Evolutionary conservation across 2,329 filamentous ascomycete species (phyloP), one percentile per base, ranked within the genome.

Genomic region (Purpureocillium takamizusanense): DNA sequence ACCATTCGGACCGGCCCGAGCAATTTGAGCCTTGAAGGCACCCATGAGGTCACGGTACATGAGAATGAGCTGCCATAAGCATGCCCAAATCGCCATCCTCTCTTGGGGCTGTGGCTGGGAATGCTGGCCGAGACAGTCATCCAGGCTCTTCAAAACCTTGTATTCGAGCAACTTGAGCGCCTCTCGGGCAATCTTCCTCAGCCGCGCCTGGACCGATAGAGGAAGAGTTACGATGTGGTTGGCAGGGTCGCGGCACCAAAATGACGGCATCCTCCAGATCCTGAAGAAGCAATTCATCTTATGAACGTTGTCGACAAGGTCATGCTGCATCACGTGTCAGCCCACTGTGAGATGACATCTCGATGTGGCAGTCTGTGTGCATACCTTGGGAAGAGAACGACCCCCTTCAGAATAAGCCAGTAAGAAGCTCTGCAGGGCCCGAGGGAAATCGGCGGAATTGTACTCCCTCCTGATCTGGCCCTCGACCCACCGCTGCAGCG

Each of bases 281-380:
- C 57, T 63, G 51, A 70, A 72, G 57, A 71, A 66, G 52, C 66
- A 70, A 44, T 65, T 66, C 56, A 72, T 61, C 36, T 57, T 57
- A 42, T 68, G 62, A 29, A 70, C 64, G 42, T 64, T 62, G 33
- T 50, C 53, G 13, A 69, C 60, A 21, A 71, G 56, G 21, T 59
- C 53, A 43, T 62, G 56, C 66, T 69, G 47, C 32, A 17, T 38
- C n/a, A 16, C 56, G 44, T 56, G 45, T 40, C 30, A 18, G 7
- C 42, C 27, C 16, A 32, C 23, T 29, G 27, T 17, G 23, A 33
- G 32, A 23, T 32, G 31, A 28, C 27, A 40, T 35, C 25, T 21
- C 31, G 13, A 17, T 29, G 14, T 23, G 25, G 33, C 5, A 11
- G 13, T 16, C 7, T 17, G 9, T 28, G 16, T 25, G 27, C 53